Evolutionary conservation across 2,329 filamentous ascomycete species (phyloP), one percentile per base, ranked within the genome.

Genomic region (Exophiala aquamarina): DNA sequence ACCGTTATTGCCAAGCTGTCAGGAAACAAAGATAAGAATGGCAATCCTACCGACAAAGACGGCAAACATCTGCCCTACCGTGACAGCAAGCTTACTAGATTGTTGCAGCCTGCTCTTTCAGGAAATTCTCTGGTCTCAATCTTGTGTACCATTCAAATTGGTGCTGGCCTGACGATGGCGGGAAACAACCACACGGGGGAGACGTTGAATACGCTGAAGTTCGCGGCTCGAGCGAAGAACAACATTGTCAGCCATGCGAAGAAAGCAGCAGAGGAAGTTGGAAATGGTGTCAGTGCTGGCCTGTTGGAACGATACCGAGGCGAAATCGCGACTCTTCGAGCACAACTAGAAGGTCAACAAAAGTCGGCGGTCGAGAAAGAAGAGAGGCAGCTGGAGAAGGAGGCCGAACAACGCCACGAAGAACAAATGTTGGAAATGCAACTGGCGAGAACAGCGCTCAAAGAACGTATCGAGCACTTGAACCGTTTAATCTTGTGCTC

Each of bases 401-500:
- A 96, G 68, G 87, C 87, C 6, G 84, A 90, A 57, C 81, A 89
- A 57, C 83, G 90, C 31, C 93, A 96, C 59, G 91, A 96, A 64
- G 93, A 97, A 71, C 93, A 98, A 67, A 92, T 98, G 79, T 77
- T 98, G 44, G 93, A 98, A 69, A 97, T 98, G 88, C 93, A 98
- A 66, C 79, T 98, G 37, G 93, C 93, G 23, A 83, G 93, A 33
- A 98, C 93, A 1, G 93, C 93, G 1, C 73, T 98, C 44, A 98
- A 97, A 67, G 93, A 98, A 72, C 85, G 93, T 21, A 98, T 98
- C 60, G 91, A 96, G 65, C 93, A 98, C 67, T 76, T 98, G 37
- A 98, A 97, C 69, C 84, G 92, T 38, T 75, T 98, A 40, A 97
- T 98, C 55, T 73, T 98, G 50, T 95, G 89, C 65, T 97, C 92